Conservation (phyloP, 305 asterid species). For the Euphrasia arctica region DNA sequence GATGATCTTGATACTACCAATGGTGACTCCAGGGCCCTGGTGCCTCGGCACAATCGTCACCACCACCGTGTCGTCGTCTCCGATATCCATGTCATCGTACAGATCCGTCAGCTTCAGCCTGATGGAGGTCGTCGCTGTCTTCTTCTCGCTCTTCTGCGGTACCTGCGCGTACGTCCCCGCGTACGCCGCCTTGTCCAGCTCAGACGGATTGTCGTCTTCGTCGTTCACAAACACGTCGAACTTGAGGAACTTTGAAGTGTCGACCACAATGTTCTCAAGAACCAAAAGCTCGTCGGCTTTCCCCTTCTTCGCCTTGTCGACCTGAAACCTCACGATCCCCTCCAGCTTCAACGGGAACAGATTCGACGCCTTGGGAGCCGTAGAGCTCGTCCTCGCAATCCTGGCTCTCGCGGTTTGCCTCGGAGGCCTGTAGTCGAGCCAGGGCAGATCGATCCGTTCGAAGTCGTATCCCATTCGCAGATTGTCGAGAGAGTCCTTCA, state of each 20-base stretch:
- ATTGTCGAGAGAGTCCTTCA: slow-evolving; percentile 35
- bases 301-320: slow-evolving; percentile 41
- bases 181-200: slow-evolving; percentile 43
- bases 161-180: slow-evolving; percentile 54
- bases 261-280: slow-evolving; percentile 32
- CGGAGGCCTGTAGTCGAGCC: slow-evolving; percentile 46
- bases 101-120: slow-evolving; percentile 37
- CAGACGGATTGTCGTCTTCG: slow-evolving; percentile 38
- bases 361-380: slow-evolving; percentile 20
- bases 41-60: slow-evolving; percentile 46
- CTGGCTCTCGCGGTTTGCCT: slow-evolving; percentile 31
- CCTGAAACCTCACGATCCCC: slow-evolving; percentile 29
- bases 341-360: slow-evolving; percentile 36
- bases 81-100: slow-evolving; percentile 42
- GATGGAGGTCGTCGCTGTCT: slow-evolving; percentile 26
- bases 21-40: slow-evolving; percentile 33
- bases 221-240: slow-evolving; percentile 58
- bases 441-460: slow-evolving; percentile 33
- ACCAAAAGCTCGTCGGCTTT: slow-evolving; percentile 43
- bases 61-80: slow-evolving; percentile 38
- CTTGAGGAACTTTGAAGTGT: slow-evolving; percentile 36
- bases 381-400: background rate
- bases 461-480: slow-evolving; percentile 35
- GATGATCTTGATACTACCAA: slow-evolving; percentile 38
- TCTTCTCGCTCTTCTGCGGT: slow-evolving; percentile 36